A percentile compares a stretch with the other conserved stretches of the same genome.
phyloP scores from a whole-genome alignment of 2,329 filamentous ascomycete genomes.

The Alternaria sp. region DNA sequence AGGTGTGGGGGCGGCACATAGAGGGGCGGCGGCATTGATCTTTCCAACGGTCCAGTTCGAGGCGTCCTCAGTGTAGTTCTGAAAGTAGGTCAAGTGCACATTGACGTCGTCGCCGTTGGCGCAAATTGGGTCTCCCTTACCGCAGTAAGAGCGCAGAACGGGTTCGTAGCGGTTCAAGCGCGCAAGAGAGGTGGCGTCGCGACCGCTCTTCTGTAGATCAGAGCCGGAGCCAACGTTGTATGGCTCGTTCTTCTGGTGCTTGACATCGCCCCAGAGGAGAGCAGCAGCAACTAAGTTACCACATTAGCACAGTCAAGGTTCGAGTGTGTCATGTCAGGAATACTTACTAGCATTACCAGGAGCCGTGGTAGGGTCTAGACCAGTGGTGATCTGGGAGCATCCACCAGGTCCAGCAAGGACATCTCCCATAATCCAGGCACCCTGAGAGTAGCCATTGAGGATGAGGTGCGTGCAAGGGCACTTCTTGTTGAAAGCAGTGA shows the following conservation, averaged over 20 bases:
- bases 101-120: slow-evolving; percentile 67
- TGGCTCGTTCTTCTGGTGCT: slow-evolving; percentile 31
- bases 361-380: slow-evolving; percentile 29
- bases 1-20: slow-evolving; percentile 31
- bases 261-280: slow-evolving; percentile 37
- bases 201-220: slow-evolving; percentile 24
- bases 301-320: slow-evolving; percentile 28
- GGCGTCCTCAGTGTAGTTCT: slow-evolving; percentile 32
- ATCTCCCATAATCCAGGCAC: slow-evolving; percentile 67
- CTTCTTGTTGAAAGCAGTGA: slow-evolving; percentile 63
- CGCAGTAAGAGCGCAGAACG: slow-evolving; percentile 70
- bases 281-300: slow-evolving; percentile 35
- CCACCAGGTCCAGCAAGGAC: slow-evolving; percentile 61
- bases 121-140: slow-evolving; percentile 69
- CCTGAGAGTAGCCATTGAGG: slow-evolving; percentile 68
- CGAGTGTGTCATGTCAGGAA: slow-evolving; percentile 25
- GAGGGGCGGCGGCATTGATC: slow-evolving; percentile 31
- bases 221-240: slow-evolving; percentile 36
- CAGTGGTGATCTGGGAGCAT: slow-evolving; percentile 29
- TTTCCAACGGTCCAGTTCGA: slow-evolving; percentile 35
- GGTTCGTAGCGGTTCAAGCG: slow-evolving; percentile 45
- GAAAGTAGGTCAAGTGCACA: slow-evolving; percentile 67
- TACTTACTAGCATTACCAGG: slow-evolving; percentile 37
- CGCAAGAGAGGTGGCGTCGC: slow-evolving; percentile 23
- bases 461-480: slow-evolving; percentile 66